Percentiles rank a stretch among this genome's conserved stretches.
Evolutionary conservation across 768 basidiomycete species (phyloP).

Genomic region (Pisolithus tinctorius): DNA sequence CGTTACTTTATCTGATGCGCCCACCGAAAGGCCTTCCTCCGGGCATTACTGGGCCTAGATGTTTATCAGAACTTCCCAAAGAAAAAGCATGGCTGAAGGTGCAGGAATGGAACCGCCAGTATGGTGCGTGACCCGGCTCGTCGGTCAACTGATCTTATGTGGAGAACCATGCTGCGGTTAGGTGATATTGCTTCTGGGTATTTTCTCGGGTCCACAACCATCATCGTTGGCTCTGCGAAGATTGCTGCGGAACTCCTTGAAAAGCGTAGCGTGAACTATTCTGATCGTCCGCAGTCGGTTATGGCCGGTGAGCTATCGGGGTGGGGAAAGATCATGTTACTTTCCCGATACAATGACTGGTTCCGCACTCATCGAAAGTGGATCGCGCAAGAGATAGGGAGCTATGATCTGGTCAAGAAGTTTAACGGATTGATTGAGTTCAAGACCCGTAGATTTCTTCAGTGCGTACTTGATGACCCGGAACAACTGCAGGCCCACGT

Average conservation of each 20-base stretch:
- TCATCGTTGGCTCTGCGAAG: slow-evolving; percentile 37
- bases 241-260: slow-evolving; percentile 40
- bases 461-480: slow-evolving; percentile 7
- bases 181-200: slow-evolving; percentile 12
- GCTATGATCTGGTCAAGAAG: slow-evolving; percentile 6
- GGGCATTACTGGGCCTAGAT: slow-evolving; percentile 8
- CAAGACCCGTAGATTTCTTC: slow-evolving; percentile 11
- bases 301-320: slow-evolving; percentile 17
- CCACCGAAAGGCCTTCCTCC: slow-evolving; percentile 8
- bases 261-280: slow-evolving; percentile 37
- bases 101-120: slow-evolving; percentile 5
- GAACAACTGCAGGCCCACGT: slow-evolving; percentile 4
- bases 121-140: slow-evolving; percentile 3
- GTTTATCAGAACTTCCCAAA: slow-evolving; percentile 7
- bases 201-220: slow-evolving; percentile 26
- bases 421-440: slow-evolving; percentile 12
- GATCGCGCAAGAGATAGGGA: slow-evolving; percentile 12
- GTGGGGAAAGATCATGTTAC: slow-evolving; percentile 15
- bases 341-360: slow-evolving; percentile 9
- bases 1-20: neutral
- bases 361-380: slow-evolving; percentile 14
- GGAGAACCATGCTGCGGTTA: neutral
- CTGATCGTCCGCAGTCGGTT: slow-evolving; percentile 19
- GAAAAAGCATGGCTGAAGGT: slow-evolving; percentile 9
- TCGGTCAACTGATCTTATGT: neutral